phyloP scores from a whole-genome alignment of 257 asterid genomes.

The Parsonsia alboflavescens region DNA sequence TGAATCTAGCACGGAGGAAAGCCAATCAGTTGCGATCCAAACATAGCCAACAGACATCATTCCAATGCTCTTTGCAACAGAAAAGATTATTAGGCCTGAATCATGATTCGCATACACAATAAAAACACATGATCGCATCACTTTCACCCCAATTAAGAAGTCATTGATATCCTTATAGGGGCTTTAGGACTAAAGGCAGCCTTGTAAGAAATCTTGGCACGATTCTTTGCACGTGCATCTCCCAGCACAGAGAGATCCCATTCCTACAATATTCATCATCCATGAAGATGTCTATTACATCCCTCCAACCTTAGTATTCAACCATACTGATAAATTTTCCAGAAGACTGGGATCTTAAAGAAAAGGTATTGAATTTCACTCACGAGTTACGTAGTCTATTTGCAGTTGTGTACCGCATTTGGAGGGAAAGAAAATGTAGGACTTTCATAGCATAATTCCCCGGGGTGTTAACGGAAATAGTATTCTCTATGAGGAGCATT shows the following conservation, averaged over 20 bases:
- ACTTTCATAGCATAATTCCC: too few species aligned
- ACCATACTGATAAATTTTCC: too few species aligned
- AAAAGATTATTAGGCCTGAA: slow-evolving; percentile 51
- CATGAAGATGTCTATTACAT: slow-evolving; percentile 53
- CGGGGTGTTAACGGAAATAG: too few species aligned
- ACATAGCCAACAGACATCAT: slow-evolving; percentile 69
- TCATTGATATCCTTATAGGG: slow-evolving; percentile 34
- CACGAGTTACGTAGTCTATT: too few species aligned
- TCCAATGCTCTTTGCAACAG: slow-evolving; percentile 51
- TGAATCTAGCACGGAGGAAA: slow-evolving; percentile 51
- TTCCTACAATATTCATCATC: slow-evolving; percentile 75
- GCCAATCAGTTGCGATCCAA: slow-evolving; percentile 88
- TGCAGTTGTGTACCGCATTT: too few species aligned
- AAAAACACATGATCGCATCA: slow-evolving; percentile 59
- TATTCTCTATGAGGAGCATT: too few species aligned
- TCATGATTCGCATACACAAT: slow-evolving; percentile 70
- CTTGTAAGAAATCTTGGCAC: slow-evolving; percentile 58
- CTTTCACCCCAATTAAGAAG: slow-evolving; percentile 43
- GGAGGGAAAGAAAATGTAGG: too few species aligned
- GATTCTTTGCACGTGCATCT: slow-evolving; percentile 53
- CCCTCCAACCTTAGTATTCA: slow-evolving; percentile 52
- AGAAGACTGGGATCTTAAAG: too few species aligned
- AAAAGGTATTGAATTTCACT: too few species aligned
- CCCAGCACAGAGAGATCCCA: slow-evolving; percentile 55
- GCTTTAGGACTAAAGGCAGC: slow-evolving; percentile 53